Percentiles rank a stretch among this genome's conserved stretches.
Conservation (phyloP, 805 yeast genomes). For the Saccharomycopsis oosterbeekiorum region DNA sequence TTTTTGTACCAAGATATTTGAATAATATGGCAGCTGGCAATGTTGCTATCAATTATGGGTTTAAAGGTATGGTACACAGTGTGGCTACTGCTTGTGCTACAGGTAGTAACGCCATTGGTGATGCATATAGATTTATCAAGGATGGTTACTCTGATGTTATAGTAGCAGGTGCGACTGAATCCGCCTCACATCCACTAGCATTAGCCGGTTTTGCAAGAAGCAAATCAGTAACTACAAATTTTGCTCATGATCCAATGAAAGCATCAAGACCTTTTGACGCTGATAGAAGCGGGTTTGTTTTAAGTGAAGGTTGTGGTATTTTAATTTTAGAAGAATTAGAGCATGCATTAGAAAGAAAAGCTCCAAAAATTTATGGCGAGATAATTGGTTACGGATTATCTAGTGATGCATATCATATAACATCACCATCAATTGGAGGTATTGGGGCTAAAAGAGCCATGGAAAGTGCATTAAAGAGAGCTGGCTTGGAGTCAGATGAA, state of each 20-base stretch:
- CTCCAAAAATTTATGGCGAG: constrained; percentile 60
- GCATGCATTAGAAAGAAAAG: constrained; percentile 58
- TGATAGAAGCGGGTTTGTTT: constrained; percentile 74
- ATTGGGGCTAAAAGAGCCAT: constrained; percentile 79
- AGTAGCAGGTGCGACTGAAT: constrained; percentile 93
- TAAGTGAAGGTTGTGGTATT: constrained; percentile 89
- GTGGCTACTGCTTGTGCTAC: constrained; percentile 96
- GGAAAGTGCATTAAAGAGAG: constrained; percentile 56
- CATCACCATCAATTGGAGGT: constrained; percentile 80
- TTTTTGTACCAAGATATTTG: constrained; percentile 74
- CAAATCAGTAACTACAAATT: constrained; percentile 59
- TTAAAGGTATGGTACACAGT: constrained; percentile 80
- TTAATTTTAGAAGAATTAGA: constrained; percentile 66
- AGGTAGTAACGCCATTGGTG: constrained; percentile 89
- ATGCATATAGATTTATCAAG: constrained; percentile 71
- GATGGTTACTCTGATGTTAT: constrained; percentile 78
- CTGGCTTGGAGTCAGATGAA: constrained; percentile 27
- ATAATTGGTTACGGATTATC: constrained; percentile 81
- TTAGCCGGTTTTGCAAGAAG: constrained; percentile 89
- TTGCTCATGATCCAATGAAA: constrained; percentile 46
- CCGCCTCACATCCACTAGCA: constrained; percentile 76
- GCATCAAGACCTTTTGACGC: constrained; percentile 87
- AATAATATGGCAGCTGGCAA: constrained; percentile 94
- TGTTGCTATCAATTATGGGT: constrained; percentile 65
- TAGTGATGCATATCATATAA: constrained; percentile 88